Conservation (phyloP, 2,329 filamentous ascomycete species). For the Botrytis galanthina region DNA sequence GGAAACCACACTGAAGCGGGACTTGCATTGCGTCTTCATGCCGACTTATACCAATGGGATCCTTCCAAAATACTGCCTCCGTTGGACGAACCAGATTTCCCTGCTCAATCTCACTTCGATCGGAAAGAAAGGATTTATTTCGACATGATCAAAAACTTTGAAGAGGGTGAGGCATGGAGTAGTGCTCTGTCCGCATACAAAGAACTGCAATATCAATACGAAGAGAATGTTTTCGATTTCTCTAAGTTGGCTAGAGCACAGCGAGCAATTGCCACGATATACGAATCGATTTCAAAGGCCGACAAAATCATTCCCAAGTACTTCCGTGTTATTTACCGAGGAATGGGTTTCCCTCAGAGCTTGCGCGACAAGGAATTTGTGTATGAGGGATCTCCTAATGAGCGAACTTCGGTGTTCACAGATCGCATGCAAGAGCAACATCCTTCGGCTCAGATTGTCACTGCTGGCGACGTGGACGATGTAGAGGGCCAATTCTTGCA, state of each 20-base stretch:
- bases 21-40: slow-evolving; percentile 83
- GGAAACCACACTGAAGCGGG: slow-evolving; percentile 85
- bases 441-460: slow-evolving; percentile 78
- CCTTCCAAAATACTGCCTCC: slow-evolving; percentile 63
- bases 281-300: slow-evolving; percentile 82
- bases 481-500: slow-evolving; percentile 89
- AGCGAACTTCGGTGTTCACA: slow-evolving; percentile 77
- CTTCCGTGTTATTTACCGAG: slow-evolving; percentile 87
- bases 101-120: slow-evolving; percentile 83
- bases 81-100: slow-evolving; percentile 72
- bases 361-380: slow-evolving; percentile 90
- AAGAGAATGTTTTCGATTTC: slow-evolving; percentile 86
- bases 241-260: slow-evolving; percentile 86
- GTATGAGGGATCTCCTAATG: slow-evolving; percentile 76
- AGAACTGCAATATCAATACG: slow-evolving; percentile 89
- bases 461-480: slow-evolving; percentile 67
- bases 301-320: slow-evolving; percentile 78
- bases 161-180: slow-evolving; percentile 92
- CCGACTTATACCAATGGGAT: slow-evolving; percentile 92
- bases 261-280: slow-evolving; percentile 86
- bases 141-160: slow-evolving; percentile 90
- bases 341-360: slow-evolving; percentile 78
- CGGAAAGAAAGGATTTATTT: slow-evolving; percentile 91
- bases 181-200: slow-evolving; percentile 84
- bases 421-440: slow-evolving; percentile 92